Conservation (phyloP, 345 rosid genomes). For the Gynandropsis gynandra region DNA sequence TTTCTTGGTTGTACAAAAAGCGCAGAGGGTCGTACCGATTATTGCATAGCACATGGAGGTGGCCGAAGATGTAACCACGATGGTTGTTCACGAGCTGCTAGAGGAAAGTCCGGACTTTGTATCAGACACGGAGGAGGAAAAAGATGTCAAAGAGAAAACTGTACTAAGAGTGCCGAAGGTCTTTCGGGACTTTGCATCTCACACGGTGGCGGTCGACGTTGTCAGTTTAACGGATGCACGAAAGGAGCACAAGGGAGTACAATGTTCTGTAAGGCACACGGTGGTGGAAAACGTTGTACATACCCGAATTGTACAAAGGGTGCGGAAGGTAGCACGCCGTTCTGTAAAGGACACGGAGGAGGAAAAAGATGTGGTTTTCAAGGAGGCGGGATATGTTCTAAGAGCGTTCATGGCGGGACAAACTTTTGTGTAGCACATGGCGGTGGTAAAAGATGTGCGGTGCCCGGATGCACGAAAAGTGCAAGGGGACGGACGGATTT, state of each 20-base stretch:
- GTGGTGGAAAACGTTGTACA: constrained; percentile 96
- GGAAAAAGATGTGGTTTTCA: constrained; percentile 90
- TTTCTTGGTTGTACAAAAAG: constrained; percentile 95
- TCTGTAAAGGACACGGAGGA: constrained; percentile 98
- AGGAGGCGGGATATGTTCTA: constrained; percentile 68
- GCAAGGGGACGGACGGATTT: constrained; percentile 93
- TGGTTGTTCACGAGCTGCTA: constrained; percentile 83
- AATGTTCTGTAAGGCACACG: constrained; percentile 95
- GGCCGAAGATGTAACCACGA: constrained; percentile 84
- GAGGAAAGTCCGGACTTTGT: constrained; percentile 94
- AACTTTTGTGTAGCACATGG: constrained; percentile 97
- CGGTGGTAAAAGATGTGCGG: constrained; percentile 92
- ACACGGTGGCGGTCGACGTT: constrained; percentile 94
- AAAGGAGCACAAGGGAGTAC: constrained; percentile 99
- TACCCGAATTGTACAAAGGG: constrained; percentile 74
- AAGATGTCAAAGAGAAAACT: constrained; percentile 82
- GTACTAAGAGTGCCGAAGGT: constrained; percentile 95
- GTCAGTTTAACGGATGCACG: constrained; percentile 70
- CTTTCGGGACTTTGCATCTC: constrained; percentile 95
- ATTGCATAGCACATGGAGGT: constrained; percentile 95
- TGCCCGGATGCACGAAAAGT: constrained; percentile 84
- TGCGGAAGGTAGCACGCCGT: constrained; percentile 96
- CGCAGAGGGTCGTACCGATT: constrained; percentile 96
- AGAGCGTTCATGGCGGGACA: constrained; percentile 99
- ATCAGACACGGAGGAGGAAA: constrained; percentile 98